Evolutionary conservation across 768 basidiomycete species (phyloP), one percentile per base, ranked within the genome.

Genomic region (Termitomyces sp.): DNA sequence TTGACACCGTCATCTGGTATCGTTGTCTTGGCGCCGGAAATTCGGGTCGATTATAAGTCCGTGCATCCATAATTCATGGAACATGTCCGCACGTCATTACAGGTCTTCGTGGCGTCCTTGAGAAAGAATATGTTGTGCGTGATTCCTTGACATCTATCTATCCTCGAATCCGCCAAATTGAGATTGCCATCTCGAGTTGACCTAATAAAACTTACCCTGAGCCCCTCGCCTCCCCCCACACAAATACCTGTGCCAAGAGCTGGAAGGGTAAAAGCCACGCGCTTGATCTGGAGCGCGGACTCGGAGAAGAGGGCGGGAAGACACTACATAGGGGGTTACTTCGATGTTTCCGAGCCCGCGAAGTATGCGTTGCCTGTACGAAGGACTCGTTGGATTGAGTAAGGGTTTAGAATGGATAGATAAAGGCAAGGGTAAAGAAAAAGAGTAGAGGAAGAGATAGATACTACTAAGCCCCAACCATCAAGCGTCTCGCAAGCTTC

Each of bases 321-420:
- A 64, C 69, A 25, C 69, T 67, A 12, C 10, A 11, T 16, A 8
- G 44, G 23, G 29, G 58, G 58, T 35, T 62, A 60, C 43, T 54
- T 63, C 25, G 31, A 34, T 25, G 17, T 25, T 9, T n/a, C 21
- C 1, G 17, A 35, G n/a, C 21, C 17, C 5, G 29, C 5, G 45
- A 47, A 47, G n/a, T 29, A 37, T 50, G 48, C 14, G 12, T 34
- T 51, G 34, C 40, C 50, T 8, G 16, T 19, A 14, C 42, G 47
- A 12, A 43, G 42, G 58, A 57, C 3, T 57, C 37, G 38, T 31
- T 57, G 61, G 48, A 40, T 1, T 57, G 23, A 11, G 34, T 10
- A 58, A 50, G 25, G 37, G 31, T 17, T 37, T 44, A 8, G 57
- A 58, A 0, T 17, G 29, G 19, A 21, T 19, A 4, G 44, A 34